Evolutionary conservation across 805 yeast species (phyloP).

Genomic region (Suhomyces sp.): DNA sequence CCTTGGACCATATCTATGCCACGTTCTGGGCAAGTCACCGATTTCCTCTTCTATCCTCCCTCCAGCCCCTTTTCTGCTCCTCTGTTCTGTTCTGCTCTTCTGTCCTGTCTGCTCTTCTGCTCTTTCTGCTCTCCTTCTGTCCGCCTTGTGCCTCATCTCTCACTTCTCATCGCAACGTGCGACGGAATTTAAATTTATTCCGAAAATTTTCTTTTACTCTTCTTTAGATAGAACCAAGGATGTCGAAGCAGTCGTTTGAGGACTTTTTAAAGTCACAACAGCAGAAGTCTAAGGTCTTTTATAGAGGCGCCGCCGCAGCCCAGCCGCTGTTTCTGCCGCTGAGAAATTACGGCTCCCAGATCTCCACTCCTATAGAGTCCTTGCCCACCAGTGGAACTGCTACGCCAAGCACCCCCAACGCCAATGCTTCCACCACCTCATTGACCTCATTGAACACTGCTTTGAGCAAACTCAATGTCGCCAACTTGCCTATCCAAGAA

Average conservation of each 20-base stretch:
- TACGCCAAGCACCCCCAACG: slow-evolving; percentile 32
- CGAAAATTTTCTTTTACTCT: neutral
- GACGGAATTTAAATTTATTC: neutral
- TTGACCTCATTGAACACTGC: slow-evolving; percentile 71
- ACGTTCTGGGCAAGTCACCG: too few relatives aligned
- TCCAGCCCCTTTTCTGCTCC: neutral
- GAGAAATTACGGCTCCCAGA: slow-evolving; percentile 5
- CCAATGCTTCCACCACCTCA: slow-evolving; percentile 61
- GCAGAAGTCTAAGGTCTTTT: slow-evolving; percentile 31
- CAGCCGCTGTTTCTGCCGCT: neutral
- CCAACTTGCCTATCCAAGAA: slow-evolving; percentile 63
- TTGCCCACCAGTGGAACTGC: slow-evolving; percentile 34
- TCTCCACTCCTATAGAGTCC: slow-evolving; percentile 25
- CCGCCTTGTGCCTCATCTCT: neutral
- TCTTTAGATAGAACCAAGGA: neutral
- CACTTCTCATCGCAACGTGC: neutral
- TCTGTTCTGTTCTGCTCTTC: neutral
- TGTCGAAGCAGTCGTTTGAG: slow-evolving; percentile 39
- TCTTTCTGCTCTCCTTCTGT: neutral
- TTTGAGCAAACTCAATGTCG: slow-evolving; percentile 54
- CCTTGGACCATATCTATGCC: too few relatives aligned
- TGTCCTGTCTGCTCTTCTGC: neutral
- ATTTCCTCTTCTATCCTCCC: too few relatives aligned
- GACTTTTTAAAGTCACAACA: slow-evolving; percentile 43
- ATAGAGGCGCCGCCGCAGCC: neutral